Conservation (phyloP, 208 protist genomes). For the Acanthamoeba castellanii region DNA sequence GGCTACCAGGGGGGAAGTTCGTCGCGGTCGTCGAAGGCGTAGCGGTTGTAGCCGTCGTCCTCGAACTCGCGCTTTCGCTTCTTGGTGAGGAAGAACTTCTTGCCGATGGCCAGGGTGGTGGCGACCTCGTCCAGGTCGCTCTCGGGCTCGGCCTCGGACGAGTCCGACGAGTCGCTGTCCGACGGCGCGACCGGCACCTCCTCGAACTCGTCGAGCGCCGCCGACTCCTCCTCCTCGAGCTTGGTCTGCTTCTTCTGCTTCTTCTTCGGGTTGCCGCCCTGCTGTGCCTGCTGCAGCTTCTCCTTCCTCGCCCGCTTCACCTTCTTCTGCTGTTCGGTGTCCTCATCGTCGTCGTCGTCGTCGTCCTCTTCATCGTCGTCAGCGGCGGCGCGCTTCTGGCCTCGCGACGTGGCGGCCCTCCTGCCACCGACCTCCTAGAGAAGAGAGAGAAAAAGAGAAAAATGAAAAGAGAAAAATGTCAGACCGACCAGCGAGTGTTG, state of each 20-base stretch:
- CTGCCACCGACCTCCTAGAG: not conserved
- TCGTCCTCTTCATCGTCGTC: slow-evolving; percentile 63
- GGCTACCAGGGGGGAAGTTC: slow-evolving; percentile 89
- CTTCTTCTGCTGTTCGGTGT: not conserved
- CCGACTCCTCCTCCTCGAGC: slow-evolving; percentile 69
- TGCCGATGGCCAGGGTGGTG: slow-evolving; percentile 78
- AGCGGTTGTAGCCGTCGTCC: slow-evolving; percentile 90
- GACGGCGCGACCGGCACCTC: slow-evolving; percentile 4
- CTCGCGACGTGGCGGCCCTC: not conserved
- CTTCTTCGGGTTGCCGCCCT: not conserved
- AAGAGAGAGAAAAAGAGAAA: too few species aligned
- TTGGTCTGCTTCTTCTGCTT: slow-evolving; percentile 70
- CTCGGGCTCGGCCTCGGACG: slow-evolving; percentile 76
- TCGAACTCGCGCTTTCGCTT: slow-evolving; percentile 84
- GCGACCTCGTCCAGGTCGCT: slow-evolving; percentile 76
- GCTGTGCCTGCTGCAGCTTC: slow-evolving; percentile 52
- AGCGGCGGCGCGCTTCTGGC: not conserved
- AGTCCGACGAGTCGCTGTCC: not conserved
- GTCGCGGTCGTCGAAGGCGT: slow-evolving; percentile 84
- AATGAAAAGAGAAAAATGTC: not conserved
- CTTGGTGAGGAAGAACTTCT: slow-evolving; percentile 78
- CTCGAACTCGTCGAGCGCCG: slow-evolving; percentile 67
- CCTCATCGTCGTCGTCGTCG: slow-evolving; percentile 8
- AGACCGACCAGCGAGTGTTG: not conserved
- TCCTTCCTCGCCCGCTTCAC: slow-evolving; percentile 72